Evolutionary conservation across 805 yeast genomes (phyloP), one percentile per base, ranked within the genome.

Genomic region (Millerago galiae): DNA sequence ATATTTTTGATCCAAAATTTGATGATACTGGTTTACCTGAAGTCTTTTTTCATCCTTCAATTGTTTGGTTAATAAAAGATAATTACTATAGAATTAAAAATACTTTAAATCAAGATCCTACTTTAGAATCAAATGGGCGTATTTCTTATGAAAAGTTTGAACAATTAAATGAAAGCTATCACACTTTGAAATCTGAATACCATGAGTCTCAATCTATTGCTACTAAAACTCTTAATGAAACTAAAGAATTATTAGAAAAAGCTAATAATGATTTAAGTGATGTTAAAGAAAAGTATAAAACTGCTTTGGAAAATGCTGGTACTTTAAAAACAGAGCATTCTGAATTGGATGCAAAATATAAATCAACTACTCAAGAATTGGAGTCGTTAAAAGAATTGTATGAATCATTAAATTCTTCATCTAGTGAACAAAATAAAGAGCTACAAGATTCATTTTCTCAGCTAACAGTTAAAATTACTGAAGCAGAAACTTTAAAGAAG

Each of bases 1-100:
- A 67, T 17, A 65, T 76, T 24, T 60, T 75, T 18, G 66, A 69
- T 14, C 75, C 81, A 2, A 68, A 69, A 4, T 72, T 75, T 48
- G 96, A 88, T 57, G 81, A 79, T 2, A 79, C 95, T 1, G 99
- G 99, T 1, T 71, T 91, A 34, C 99, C 98, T 0, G 77, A 79
- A 44, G 83, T 91, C 1, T 88, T 74, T 53, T 83, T 93, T 55
- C 82, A 81, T 44, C 58, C 74, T 0, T 62, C 70, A 3, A 87
- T 87, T 57, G 79, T 85, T 3, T 66, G 65, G 4, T 64, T 89
- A 40, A 65, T 93, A 34, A 79, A 79, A 47, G 93, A 83, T 2
- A 83, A 87, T 53, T 77, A 73, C 47, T 61, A 70, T 26, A 71
- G 96, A 44, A 76, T 93, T 24, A 74, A 74, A 47, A 72, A 79